Evolutionary conservation across 2,329 filamentous ascomycete species (phyloP).

Genomic region (Hawksworthiomyces lignivorus): DNA sequence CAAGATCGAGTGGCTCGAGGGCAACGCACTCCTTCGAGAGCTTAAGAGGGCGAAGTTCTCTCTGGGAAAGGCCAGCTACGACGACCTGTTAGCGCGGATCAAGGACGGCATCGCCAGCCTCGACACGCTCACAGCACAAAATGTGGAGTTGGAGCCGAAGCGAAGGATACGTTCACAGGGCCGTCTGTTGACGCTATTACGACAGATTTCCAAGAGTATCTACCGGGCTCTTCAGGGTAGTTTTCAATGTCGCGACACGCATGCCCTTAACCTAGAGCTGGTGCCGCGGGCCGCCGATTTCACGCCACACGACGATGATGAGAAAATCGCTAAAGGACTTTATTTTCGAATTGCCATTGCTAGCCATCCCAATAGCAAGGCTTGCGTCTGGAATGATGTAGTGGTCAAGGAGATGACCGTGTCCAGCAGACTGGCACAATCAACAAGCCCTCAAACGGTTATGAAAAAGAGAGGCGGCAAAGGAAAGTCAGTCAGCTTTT

Average conservation of each 20-base stretch:
- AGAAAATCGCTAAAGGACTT: conserved; percentile 10
- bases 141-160: conserved; percentile 17
- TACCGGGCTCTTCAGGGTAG: conserved; percentile 19
- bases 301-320: conserved; percentile 13
- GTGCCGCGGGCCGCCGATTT: conserved; percentile 8
- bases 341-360: conserved; percentile 7
- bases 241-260: conserved; percentile 15
- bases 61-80: conserved; percentile 9
- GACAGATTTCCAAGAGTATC: conserved; percentile 16
- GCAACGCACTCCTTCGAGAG: conserved; percentile 1
- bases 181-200: conserved; percentile 15
- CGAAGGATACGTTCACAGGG: conserved; percentile 15
- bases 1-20: neutral
- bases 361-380: neutral
- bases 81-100: conserved; percentile 9
- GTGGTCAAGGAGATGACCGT: neutral
- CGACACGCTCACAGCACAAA: conserved; percentile 15
- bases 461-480: neutral
- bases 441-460: neutral
- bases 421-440: neutral
- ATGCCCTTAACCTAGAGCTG: conserved; percentile 17
- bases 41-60: conserved; percentile 12
- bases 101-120: conserved; percentile 18
- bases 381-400: neutral
- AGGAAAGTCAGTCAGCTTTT: neutral